phyloP scores from a whole-genome alignment of 306 rosid genomes.

The Cajanus cajan region DNA sequence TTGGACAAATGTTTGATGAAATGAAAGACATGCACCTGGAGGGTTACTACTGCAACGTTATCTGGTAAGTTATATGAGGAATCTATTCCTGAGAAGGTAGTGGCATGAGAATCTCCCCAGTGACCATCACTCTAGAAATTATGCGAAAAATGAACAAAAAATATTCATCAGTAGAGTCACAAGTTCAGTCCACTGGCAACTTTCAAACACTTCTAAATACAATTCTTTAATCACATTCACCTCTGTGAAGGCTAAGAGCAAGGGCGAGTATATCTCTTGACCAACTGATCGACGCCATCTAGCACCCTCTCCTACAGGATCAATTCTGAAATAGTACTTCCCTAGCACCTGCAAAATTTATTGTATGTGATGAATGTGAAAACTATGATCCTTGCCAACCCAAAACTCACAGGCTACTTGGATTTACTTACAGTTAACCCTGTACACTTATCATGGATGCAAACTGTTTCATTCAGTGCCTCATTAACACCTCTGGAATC shows the following conservation, averaged over 20 bases:
- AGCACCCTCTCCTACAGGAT: constrained; percentile 81
- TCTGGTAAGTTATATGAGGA: constrained; percentile 66
- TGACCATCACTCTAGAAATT: constrained; percentile 53
- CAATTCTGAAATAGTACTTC: constrained; percentile 76
- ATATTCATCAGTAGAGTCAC: background rate
- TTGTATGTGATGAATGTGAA: background rate
- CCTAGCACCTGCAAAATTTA: constrained; percentile 64
- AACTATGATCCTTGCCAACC: constrained; percentile 8
- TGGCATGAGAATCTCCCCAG: constrained; percentile 58
- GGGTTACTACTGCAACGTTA: constrained; percentile 71
- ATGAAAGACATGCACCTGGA: constrained; percentile 54
- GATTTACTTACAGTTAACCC: constrained; percentile 76
- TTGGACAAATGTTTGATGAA: background rate
- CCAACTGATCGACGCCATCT: constrained; percentile 94
- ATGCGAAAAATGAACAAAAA: background rate
- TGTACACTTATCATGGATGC: constrained; percentile 54
- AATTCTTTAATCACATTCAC: constrained; percentile 56
- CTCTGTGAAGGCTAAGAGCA: constrained; percentile 83
- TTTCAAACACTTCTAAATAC: constrained; percentile 19
- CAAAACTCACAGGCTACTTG: background rate
- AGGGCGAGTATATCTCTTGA: constrained; percentile 88
- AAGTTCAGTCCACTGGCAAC: background rate
- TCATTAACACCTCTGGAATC: constrained; percentile 89
- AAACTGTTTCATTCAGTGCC: constrained; percentile 85
- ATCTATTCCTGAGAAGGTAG: constrained; percentile 58